phyloP scores from a whole-genome alignment of 257 asterid genomes.

The Apocynum venetum region DNA sequence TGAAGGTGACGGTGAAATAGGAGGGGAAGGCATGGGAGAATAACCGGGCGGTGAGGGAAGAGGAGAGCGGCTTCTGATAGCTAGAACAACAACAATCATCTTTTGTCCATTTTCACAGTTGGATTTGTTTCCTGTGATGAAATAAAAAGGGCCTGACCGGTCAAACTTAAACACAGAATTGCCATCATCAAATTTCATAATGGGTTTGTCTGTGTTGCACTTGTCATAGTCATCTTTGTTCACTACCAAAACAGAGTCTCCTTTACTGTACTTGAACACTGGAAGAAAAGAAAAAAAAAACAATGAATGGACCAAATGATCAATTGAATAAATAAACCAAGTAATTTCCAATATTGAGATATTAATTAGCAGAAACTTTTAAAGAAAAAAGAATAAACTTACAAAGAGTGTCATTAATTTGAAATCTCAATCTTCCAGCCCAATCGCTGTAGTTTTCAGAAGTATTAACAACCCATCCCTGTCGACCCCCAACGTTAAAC shows the following conservation, averaged over 20 bases:
- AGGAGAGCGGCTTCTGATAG: slow-evolving; percentile 24
- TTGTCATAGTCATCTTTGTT: slow-evolving; percentile 36
- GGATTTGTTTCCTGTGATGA: slow-evolving; percentile 47
- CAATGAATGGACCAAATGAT: not conserved
- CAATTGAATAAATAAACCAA: not conserved
- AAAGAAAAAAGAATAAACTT: slow-evolving; percentile 13
- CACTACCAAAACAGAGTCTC: slow-evolving; percentile 55
- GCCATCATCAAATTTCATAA: slow-evolving; percentile 35
- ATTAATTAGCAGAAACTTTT: not conserved
- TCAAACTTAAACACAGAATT: slow-evolving; percentile 39
- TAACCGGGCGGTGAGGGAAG: slow-evolving; percentile 14
- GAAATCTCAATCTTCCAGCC: slow-evolving; percentile 61
- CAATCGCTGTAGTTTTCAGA: slow-evolving; percentile 46
- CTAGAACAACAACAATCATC: slow-evolving; percentile 41
- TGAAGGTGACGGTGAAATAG: slow-evolving; percentile 4
- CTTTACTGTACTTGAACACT: slow-evolving; percentile 55
- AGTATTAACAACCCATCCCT: slow-evolving; percentile 55
- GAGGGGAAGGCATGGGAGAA: too few species aligned
- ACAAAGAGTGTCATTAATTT: slow-evolving; percentile 77
- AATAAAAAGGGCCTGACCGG: slow-evolving; percentile 57
- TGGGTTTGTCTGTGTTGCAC: slow-evolving; percentile 39
- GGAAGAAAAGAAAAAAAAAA: not conserved
- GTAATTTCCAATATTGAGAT: too few species aligned
- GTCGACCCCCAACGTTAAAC: slow-evolving; percentile 46
- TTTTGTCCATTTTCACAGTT: slow-evolving; percentile 51